Conservation (phyloP, 179 eudicot genomes). For the Corrigiola litoralis region DNA sequence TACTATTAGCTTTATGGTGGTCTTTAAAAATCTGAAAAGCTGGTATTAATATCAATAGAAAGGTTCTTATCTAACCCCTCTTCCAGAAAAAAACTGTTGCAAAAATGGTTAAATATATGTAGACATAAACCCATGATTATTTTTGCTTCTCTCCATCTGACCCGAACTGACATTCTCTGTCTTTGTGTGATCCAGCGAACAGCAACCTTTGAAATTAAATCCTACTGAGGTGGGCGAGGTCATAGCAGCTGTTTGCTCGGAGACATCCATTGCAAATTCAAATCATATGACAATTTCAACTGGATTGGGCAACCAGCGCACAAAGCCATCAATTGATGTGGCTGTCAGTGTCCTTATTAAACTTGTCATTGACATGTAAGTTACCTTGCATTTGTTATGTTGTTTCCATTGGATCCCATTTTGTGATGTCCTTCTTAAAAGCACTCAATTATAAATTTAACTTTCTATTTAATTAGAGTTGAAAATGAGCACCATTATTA, state of each 20-base stretch:
- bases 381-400: not conserved
- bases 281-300: conserved; percentile 63
- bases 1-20: too few species aligned
- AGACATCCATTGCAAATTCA: conserved; percentile 50
- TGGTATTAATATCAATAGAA: too few species aligned
- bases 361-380: conserved; percentile 99
- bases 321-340: conserved; percentile 89
- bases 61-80: too few species aligned
- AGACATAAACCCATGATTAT: too few species aligned
- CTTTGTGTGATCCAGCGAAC: conserved; percentile 56
- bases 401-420: not conserved
- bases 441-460: not conserved
- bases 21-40: too few species aligned
- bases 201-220: conserved; percentile 87
- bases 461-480: not conserved
- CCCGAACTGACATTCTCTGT: not conserved
- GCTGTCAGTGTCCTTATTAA: conserved; percentile 97
- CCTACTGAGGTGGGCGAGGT: conserved; percentile 87
- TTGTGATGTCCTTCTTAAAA: not conserved
- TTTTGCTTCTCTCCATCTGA: not conserved
- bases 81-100: too few species aligned
- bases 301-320: conserved; percentile 56
- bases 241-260: conserved; percentile 93
- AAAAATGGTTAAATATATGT: too few species aligned
- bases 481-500: not conserved